phyloP scores from a whole-genome alignment of 257 asterid genomes.

The Solanum ossicruentum region DNA sequence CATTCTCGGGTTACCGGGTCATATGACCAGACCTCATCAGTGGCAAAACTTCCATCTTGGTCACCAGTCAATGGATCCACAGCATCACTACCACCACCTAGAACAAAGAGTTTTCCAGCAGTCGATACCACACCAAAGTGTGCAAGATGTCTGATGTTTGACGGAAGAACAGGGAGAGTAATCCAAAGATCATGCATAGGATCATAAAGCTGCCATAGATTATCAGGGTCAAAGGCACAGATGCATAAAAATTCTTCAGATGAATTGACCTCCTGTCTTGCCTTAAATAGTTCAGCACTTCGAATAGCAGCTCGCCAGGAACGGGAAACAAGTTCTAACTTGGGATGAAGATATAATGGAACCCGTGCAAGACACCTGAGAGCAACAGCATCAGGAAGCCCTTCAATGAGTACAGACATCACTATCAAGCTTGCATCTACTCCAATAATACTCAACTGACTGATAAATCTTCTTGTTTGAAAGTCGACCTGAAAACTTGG shows the following conservation, averaged over 20 bases:
- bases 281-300: conserved; percentile 71
- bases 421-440: conserved; percentile 13
- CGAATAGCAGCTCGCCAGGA: conserved; percentile 76
- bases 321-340: conserved; percentile 66
- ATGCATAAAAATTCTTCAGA: conserved; percentile 76
- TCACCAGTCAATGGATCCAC: conserved; percentile 95
- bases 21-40: conserved; percentile 89
- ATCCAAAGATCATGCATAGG: conserved; percentile 80
- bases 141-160: conserved; percentile 81
- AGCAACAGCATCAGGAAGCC: conserved; percentile 94
- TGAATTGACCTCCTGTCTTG: conserved; percentile 70
- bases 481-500: not conserved
- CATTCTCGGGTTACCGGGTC: conserved; percentile 57
- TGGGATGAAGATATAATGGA: conserved; percentile 78
- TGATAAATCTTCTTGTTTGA: conserved; percentile 5
- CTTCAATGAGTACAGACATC: conserved; percentile 95
- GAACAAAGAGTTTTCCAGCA: conserved; percentile 79
- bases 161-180: conserved; percentile 79
- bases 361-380: conserved; percentile 91
- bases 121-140: conserved; percentile 86
- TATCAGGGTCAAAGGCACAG: conserved; percentile 89
- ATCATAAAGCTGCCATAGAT: conserved; percentile 90
- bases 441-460: not conserved
- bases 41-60: conserved; percentile 92
- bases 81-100: conserved; percentile 94